Evolutionary conservation across 1,139 yeast genomes (phyloP), one percentile per base, ranked within the genome.

Genomic region (Kodamaea alishanica): DNA sequence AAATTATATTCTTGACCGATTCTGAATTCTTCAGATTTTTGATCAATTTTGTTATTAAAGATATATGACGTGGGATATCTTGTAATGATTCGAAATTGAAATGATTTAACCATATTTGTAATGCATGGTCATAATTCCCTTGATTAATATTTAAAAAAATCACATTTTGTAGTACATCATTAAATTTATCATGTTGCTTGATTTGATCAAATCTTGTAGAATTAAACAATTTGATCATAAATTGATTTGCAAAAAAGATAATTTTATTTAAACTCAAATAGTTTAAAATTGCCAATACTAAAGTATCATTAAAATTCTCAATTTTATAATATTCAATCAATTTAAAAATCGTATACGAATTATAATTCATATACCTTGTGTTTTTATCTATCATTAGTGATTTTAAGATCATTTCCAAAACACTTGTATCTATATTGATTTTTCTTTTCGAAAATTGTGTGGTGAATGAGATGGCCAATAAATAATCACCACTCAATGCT

Each of bases 391-490:
- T 35, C 22, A 43, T 35, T 15, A 49, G 33, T 1, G 48, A 20
- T 5, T 31, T 28, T 23, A 50, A 22, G 7, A 47, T 35, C 9
- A 33, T 30, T 2, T 31, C 29, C 2, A 41, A 20, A 6, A 38
- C 37, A 6, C 29, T 6, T 10, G 10, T 23, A 7, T 34, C 38
- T 5, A 48, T 27, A 5, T 8, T 23, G 11, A 45, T 26, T 5
- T 35, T 36, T 1, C 20, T 29, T 4, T 37, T 24, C 3, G 22
- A 12, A 10, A 49, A 35, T 9, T 33, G 37, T 23, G 40, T 28
- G 5, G 41, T 24, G 30, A 40, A 57, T 32, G 61, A 49, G 4
- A 58, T 35, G 4, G 61, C 64, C 6, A 60, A 38, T 9, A 60
- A 32, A 8, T 51, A 52, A 9, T 62, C 65, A 2, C 67, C 67